Conservation (phyloP, 1,284 basidiomycete genomes). For the Moniliophthora roreri region DNA sequence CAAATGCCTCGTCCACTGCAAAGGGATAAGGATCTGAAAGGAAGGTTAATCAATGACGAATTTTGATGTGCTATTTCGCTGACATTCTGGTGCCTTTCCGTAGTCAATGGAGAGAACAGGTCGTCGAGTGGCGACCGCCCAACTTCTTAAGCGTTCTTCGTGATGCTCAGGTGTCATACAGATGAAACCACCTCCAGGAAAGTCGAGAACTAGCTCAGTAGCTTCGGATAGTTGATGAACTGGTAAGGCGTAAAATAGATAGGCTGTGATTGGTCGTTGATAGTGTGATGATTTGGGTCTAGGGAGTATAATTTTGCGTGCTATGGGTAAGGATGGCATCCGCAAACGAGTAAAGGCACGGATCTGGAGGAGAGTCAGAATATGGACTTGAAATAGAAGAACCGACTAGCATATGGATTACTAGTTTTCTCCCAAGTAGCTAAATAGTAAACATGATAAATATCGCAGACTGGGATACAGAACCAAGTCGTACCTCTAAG, state of each 20-base stretch:
- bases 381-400: conserved; percentile 8
- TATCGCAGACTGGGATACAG: no score
- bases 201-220: conserved; percentile 86
- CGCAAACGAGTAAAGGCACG: conserved; percentile 58
- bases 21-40: conserved; percentile 88
- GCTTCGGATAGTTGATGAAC: conserved; percentile 66
- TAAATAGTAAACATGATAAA: background rate
- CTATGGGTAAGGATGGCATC: conserved; percentile 62
- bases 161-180: conserved; percentile 96
- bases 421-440: conserved; percentile 95
- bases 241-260: conserved; percentile 82
- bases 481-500: conserved; percentile 48
- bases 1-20: conserved; percentile 93
- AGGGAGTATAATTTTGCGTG: conserved; percentile 78
- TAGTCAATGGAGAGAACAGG: conserved; percentile 91
- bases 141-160: conserved; percentile 88
- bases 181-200: conserved; percentile 95
- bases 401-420: conserved; percentile 80
- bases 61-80: conserved; percentile 25
- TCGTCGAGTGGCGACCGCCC: conserved; percentile 80
- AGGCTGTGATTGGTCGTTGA: conserved; percentile 78
- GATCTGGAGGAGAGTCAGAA: conserved; percentile 45
- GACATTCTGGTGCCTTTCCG: conserved; percentile 95
- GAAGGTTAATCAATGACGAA: conserved; percentile 1
- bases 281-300: conserved; percentile 79